Conservation (phyloP, 192 early-diverging fungal genomes). For the Backusella parvicylindrica region DNA sequence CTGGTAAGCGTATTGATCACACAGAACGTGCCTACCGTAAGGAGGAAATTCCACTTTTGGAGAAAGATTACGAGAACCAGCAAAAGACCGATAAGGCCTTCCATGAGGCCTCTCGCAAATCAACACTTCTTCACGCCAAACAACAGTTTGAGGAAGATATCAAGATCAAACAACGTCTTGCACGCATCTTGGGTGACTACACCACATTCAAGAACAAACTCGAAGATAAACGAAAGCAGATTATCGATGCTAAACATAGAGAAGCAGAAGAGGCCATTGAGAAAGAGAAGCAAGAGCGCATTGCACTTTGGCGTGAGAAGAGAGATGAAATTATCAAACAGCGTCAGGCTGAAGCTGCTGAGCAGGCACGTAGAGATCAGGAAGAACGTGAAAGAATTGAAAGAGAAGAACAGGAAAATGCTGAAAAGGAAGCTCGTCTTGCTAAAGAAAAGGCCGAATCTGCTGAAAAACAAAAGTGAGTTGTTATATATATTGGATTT, state of each 20-base stretch:
- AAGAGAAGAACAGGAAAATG: constrained; percentile 44
- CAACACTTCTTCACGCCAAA: constrained; percentile 60
- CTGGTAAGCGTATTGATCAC: constrained; percentile 84
- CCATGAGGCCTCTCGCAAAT: constrained; percentile 71
- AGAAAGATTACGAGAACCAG: constrained; percentile 89
- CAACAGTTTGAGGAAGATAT: constrained; percentile 71
- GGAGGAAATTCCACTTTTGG: constrained; percentile 86
- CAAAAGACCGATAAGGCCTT: constrained; percentile 78
- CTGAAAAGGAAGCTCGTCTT: constrained; percentile 40
- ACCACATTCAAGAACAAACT: constrained; percentile 55
- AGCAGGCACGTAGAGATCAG: constrained; percentile 29
- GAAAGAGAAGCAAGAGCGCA: constrained; percentile 69
- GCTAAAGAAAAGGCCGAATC: constrained; percentile 41
- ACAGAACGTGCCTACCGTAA: constrained; percentile 90
- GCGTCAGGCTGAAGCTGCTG: constrained; percentile 40
- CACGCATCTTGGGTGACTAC: constrained; percentile 83
- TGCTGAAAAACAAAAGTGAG: constrained; percentile 27
- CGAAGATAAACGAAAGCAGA: constrained; percentile 55
- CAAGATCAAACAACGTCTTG: constrained; percentile 73
- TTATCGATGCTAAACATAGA: constrained; percentile 49
- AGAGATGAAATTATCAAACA: constrained; percentile 47
- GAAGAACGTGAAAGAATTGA: constrained; percentile 37
- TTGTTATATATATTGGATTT: not conserved
- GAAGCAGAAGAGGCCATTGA: constrained; percentile 61
- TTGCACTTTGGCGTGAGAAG: constrained; percentile 53